phyloP scores from a whole-genome alignment of 2,329 filamentous ascomycete species.

The Sarocladium brachiariae region DNA sequence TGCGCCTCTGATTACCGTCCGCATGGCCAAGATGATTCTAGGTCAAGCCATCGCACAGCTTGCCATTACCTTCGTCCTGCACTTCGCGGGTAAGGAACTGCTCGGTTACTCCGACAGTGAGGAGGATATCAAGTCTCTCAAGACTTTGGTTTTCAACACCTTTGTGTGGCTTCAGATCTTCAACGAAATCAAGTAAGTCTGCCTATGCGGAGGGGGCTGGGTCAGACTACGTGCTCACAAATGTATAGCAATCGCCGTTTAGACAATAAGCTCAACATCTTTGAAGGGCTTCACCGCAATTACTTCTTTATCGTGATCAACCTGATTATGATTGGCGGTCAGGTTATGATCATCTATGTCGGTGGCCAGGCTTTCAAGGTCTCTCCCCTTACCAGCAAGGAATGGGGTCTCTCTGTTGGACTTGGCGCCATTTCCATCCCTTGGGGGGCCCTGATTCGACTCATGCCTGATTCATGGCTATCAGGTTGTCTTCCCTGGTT shows the following conservation, averaged over 20 bases:
- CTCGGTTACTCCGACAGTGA: conserved; percentile 39
- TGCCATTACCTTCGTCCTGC: conserved; percentile 62
- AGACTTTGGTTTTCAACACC: conserved; percentile 58
- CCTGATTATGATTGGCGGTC: conserved; percentile 48
- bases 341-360: conserved; percentile 51
- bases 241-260: conserved; percentile 42
- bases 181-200: conserved; percentile 48
- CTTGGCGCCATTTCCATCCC: conserved; percentile 52
- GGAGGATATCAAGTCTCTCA: conserved; percentile 27
- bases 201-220: conserved; percentile 7
- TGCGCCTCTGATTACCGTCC: conserved; percentile 63
- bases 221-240: background rate
- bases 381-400: conserved; percentile 17
- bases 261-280: conserved; percentile 56
- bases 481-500: conserved; percentile 18
- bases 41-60: conserved; percentile 75
- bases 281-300: conserved; percentile 50
- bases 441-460: conserved; percentile 40
- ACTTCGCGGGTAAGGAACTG: conserved; percentile 45
- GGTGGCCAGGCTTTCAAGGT: conserved; percentile 49
- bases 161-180: conserved; percentile 67
- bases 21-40: conserved; percentile 89
- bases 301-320: conserved; percentile 52
- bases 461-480: conserved; percentile 41
- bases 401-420: conserved; percentile 26